Base-by-base conservation (phyloP, 306 rosid species). In the Vicia villosa region DNA sequence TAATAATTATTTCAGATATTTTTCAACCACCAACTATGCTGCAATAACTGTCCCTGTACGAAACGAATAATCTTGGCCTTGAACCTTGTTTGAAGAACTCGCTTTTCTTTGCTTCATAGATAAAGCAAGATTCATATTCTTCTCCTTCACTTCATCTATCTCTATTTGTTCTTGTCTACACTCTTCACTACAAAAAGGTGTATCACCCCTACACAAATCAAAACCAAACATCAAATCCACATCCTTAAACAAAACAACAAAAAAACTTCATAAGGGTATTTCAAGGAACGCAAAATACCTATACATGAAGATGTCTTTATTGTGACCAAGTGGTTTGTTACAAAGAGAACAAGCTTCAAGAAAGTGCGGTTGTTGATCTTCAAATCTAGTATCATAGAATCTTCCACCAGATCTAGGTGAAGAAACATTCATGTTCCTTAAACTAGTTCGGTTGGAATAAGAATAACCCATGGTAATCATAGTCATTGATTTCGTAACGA, bases 271-370 rank as follows among this genome's bases (percentile, higher is more conserved):
- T 14, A 30, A 49, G 32, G 30, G 22, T 70, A 9, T 28, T 45
- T 9, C 10, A n/a, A 52, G 15, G 32, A 6, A 34, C 5, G 5
- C 34, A 5, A 70, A 86, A 79, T 57, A 94, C 98, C 99, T 94
- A 80, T 94, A 94, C 99, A 94, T 91, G 87, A 87, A 94, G 88
- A 94, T 90, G 66, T 94, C 99, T 65, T 68, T 70, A 38, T 91
- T 84, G 40, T 78, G 84, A 0, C 84, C 84, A 14, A 94, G 89
- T 0, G 86, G 83, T 60, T 88, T 94, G 70, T 78, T 79, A 82
- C 97, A 90, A 17, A 83, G 92, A 41, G 46, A 87, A 40, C 97
- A 90, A 6, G 96, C 86, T 59, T 91, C 84, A 37, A 94, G 85
- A 69, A 94, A 94, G 78, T 91, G 89, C 12, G 94, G 91, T 11